Conservation (phyloP, 176 grass and related monocot species). For the Aegilops sharonensis region DNA sequence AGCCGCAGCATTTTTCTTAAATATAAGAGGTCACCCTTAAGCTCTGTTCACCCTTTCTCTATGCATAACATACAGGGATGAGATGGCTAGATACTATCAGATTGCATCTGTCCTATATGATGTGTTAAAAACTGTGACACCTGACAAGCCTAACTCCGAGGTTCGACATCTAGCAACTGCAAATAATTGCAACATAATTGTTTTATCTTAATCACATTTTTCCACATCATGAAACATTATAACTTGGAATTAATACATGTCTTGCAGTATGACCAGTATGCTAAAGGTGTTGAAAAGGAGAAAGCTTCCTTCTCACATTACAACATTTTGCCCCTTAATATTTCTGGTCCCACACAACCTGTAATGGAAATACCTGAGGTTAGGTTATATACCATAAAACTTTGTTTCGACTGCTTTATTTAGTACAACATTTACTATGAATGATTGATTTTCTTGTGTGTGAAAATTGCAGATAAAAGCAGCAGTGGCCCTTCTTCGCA, state of each 20-base stretch:
- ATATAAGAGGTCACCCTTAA: slow-evolving; percentile 11
- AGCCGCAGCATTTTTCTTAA: slow-evolving; percentile 11
- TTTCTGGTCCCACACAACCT: slow-evolving; percentile 48
- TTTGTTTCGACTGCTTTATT: slow-evolving; percentile 7
- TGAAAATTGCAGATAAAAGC: slow-evolving; percentile 71
- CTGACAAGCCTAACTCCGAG: slow-evolving; percentile 28
- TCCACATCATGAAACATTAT: slow-evolving; percentile 18
- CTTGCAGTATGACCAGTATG: slow-evolving; percentile 55
- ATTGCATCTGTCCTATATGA: slow-evolving; percentile 86
- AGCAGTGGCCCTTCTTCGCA: slow-evolving; percentile 56
- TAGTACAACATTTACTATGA: background rate
- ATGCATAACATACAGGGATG: slow-evolving; percentile 48
- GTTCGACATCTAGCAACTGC: slow-evolving; percentile 32
- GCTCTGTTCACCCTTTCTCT: slow-evolving; percentile 23
- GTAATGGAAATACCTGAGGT: slow-evolving; percentile 96
- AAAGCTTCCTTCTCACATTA: slow-evolving; percentile 73
- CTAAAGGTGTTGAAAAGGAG: slow-evolving; percentile 67
- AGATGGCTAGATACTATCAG: slow-evolving; percentile 76
- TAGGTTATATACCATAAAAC: slow-evolving; percentile 39
- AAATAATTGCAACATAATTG: background rate
- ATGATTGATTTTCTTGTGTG: background rate
- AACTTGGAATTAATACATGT: background rate
- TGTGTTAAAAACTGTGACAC: slow-evolving; percentile 72
- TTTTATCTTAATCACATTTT: background rate
- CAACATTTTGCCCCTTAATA: slow-evolving; percentile 95